A percentile compares a stretch with the other conserved stretches of the same genome.
These are phyloP conservation scores for Physocladia obscura DNA, from an alignment of 192 early-diverging fungal genomes.

Conservation along the genomic window DNA sequence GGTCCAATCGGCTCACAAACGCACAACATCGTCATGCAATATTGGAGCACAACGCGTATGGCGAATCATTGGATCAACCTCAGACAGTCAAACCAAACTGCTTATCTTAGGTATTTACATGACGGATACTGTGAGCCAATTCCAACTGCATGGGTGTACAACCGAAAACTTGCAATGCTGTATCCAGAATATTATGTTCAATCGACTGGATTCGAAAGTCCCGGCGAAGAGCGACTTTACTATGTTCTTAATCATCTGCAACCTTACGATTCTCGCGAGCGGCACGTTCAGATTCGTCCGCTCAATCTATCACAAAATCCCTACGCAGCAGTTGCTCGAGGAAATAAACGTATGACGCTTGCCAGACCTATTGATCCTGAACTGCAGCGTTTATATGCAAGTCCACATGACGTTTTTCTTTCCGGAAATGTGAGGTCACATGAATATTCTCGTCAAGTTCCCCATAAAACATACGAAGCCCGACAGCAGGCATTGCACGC, in stretches of 20 bases:
- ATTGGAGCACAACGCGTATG: conserved; percentile 2
- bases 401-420: not conserved
- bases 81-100: not conserved
- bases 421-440: not conserved
- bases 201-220: not conserved
- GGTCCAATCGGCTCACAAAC: not conserved
- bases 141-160: not conserved
- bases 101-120: not conserved
- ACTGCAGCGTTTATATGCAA: not conserved
- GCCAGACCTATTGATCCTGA: not conserved
- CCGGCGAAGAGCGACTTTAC: conserved; percentile 6
- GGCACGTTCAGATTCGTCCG: not conserved
- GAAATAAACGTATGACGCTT: not conserved
- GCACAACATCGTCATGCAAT: conserved; percentile 1
- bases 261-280: too few species aligned
- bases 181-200: not conserved
- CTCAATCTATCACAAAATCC: not conserved
- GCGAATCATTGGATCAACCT: not conserved
- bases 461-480: not conserved
- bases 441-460: not conserved
- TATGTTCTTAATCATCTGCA: conserved; percentile 13
- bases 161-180: not conserved
- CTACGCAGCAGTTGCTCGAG: not conserved
- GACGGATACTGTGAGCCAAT: conserved; percentile 19
- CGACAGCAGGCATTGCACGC: not conserved